phyloP scores from a whole-genome alignment of 441 rosid genomes.

The Flueggea neowawraea region DNA sequence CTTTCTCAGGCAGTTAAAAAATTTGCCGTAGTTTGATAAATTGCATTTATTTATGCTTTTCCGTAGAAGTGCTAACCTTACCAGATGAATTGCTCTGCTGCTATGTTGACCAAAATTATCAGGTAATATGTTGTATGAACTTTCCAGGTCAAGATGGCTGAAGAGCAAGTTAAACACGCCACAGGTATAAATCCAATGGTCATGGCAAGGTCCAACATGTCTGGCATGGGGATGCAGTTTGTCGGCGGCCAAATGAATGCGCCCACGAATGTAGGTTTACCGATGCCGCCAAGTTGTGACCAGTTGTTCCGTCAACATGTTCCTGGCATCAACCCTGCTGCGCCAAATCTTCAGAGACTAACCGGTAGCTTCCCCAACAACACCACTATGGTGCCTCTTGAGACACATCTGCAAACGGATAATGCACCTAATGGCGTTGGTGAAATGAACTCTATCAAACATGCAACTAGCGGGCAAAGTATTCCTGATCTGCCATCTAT shows the following conservation, averaged over 20 bases:
- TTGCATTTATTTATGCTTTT: too few species aligned
- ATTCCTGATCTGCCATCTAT: conserved; percentile 8
- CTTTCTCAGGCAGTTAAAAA: too few species aligned
- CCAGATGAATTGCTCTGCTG: background rate
- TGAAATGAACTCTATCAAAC: conserved; percentile 24
- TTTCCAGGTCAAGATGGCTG: conserved; percentile 97
- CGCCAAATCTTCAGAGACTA: conserved; percentile 38
- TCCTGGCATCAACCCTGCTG: conserved; percentile 33
- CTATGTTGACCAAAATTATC: conserved; percentile 6
- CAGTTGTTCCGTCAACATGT: conserved; percentile 48
- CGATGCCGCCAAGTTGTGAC: conserved; percentile 35
- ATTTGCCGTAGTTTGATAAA: too few species aligned
- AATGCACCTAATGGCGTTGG: conserved; percentile 26
- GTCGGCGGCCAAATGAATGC: conserved; percentile 43
- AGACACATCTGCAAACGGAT: conserved; percentile 29
- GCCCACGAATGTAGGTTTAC: conserved; percentile 34
- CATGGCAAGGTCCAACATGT: conserved; percentile 54
- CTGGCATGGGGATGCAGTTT: conserved; percentile 48
- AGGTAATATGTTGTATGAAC: conserved; percentile 13
- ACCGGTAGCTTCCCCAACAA: conserved; percentile 30
- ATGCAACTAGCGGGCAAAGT: conserved; percentile 7
- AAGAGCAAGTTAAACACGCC: conserved; percentile 86
- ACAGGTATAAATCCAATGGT: conserved; percentile 82
- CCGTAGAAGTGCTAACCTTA: too few species aligned
- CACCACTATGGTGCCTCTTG: conserved; percentile 23